Percentiles rank a stretch among this genome's conserved stretches.
phyloP scores from a whole-genome alignment of 495 filamentous ascomycete genomes.

The Corynascus novoguineensis region DNA sequence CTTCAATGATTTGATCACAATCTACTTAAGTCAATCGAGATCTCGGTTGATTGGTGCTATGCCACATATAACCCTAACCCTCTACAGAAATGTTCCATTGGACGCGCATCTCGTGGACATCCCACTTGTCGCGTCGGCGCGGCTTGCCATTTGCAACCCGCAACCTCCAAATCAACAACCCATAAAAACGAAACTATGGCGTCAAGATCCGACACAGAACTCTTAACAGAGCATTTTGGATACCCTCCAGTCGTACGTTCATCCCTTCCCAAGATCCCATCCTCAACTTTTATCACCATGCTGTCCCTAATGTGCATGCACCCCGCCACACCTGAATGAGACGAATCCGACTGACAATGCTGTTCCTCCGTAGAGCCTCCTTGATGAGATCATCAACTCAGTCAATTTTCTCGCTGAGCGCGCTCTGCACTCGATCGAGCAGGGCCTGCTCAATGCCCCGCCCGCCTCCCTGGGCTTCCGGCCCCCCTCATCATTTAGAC shows the following conservation, averaged over 20 bases:
- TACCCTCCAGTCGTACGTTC: conserved; percentile 81
- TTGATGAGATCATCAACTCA: conserved; percentile 96
- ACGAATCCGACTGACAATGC: no score
- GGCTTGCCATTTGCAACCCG: neutral
- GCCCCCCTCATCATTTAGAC: conserved; percentile 15
- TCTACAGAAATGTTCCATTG: neutral
- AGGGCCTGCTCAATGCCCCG: conserved; percentile 63
- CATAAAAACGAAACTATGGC: conserved; percentile 38
- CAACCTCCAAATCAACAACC: neutral
- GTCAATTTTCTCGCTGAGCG: conserved; percentile 85
- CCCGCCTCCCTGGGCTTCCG: conserved; percentile 74
- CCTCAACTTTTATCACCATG: neutral
- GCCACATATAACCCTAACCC: conserved; percentile 20
- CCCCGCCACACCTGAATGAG: no score
- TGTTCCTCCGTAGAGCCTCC: conserved; percentile 56
- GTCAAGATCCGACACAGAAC: conserved; percentile 53
- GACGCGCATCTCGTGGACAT: neutral
- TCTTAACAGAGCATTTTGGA: conserved; percentile 93
- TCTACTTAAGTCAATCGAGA: no score
- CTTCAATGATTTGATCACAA: no score
- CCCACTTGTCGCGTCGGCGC: conserved; percentile 1
- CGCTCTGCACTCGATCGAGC: conserved; percentile 77
- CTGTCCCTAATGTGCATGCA: no score
- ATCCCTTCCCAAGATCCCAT: neutral
- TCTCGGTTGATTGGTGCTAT: no score